Evolutionary conservation across 75 land plant species (phyloP), one percentile per base, ranked within the genome.

Genomic region (Cryptomeria japonica): DNA sequence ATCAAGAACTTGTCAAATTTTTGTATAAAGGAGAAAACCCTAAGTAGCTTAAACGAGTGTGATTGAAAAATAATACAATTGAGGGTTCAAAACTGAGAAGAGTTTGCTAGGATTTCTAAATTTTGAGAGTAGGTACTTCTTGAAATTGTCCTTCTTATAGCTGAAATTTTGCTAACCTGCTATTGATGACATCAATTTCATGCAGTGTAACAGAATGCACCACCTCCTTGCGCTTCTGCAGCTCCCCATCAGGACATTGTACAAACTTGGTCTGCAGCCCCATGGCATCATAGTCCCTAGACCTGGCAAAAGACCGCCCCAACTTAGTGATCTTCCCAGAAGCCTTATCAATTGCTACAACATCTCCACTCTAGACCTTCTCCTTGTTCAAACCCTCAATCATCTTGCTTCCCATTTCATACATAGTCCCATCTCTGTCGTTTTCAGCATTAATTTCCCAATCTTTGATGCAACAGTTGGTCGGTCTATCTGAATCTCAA

Each of bases 281-380:
- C 91, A 95, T 91, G 13, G 96, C 99, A 90, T 98, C 99, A 64
- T 95, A 98, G 51, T 98, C 99, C 87, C 97, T 88, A 0, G 97
- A 97, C 91, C 99, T 87, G 34, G 93, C 91, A 77, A 98, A 94
- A 5, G 96, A 95, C 85, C 96, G 85, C 77, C 99, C 99, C 16
- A 97, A 95, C 92, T 97, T 97, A 7, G 94, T 95, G 42, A 97
- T 93, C 89, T 98, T 97, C 72, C 99, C 99, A 2, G 99, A 95
- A 0, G 94, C 94, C 91, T 97, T 98, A 87, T 98, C 97, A 80
- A 97, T 93, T 9, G 95, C 93, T 53, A 98, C 90, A 9, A 97
- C 99, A 88, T 96, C 99, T 38, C 99, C 99, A 80, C 99, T 96
- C 95, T 98, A 97, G 34, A 97, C 95, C 91, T 97, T 98, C 95